Evolutionary conservation across 1,139 yeast genomes (phyloP).

Genomic region (Pneumocystis murina): DNA sequence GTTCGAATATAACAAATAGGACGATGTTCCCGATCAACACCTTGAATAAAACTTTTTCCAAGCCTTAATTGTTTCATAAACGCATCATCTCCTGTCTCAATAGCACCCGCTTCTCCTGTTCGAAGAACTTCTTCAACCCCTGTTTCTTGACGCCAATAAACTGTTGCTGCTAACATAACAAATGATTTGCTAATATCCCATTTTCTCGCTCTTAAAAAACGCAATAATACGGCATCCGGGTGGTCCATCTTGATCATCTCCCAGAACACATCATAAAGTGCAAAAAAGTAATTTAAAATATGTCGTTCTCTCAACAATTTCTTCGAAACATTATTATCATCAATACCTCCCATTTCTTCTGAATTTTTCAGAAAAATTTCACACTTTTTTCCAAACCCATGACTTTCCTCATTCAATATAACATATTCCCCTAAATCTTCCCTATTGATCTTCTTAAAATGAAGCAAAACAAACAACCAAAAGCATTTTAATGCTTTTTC

Average conservation of each 20-base stretch:
- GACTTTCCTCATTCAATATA: too few species aligned
- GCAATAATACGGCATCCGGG: conserved; percentile 52
- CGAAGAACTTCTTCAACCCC: conserved; percentile 43
- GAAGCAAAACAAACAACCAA: not conserved
- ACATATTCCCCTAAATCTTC: too few species aligned
- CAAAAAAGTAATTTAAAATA: too few species aligned
- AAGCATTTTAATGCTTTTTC: not conserved
- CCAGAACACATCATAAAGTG: conserved; percentile 33
- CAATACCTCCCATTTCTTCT: too few species aligned
- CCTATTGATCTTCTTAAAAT: not conserved
- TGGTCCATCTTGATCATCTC: conserved; percentile 38
- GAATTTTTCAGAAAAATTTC: too few species aligned
- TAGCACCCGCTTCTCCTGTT: conserved; percentile 43
- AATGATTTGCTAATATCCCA: conserved; percentile 50
- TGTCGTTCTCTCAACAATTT: too few species aligned
- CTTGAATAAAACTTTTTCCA: conserved; percentile 52
- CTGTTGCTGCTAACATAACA: conserved; percentile 45
- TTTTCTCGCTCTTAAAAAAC: conserved; percentile 61
- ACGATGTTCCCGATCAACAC: conserved; percentile 46
- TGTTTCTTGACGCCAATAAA: conserved; percentile 47
- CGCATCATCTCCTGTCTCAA: conserved; percentile 29
- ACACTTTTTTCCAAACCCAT: too few species aligned
- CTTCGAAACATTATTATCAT: too few species aligned
- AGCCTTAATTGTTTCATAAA: conserved; percentile 27
- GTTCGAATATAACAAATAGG: conserved; percentile 63